A percentile compares a stretch with the other conserved stretches of the same genome.
Conservation (phyloP, 805 yeast genomes). For the Candida hungchunana region DNA sequence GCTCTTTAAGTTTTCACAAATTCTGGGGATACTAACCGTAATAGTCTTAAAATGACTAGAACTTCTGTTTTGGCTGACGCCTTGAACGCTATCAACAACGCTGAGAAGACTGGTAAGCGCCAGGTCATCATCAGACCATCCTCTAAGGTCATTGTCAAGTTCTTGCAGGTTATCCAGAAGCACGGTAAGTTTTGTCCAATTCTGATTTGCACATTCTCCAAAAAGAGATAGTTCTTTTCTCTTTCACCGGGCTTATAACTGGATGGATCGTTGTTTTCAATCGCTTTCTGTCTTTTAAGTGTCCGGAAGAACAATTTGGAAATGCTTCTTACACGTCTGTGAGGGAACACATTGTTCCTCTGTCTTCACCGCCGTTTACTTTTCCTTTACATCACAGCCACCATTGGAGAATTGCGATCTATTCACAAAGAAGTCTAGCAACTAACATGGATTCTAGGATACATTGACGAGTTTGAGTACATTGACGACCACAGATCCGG, state of each 20-base stretch:
- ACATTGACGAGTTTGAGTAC: slow-evolving; percentile 97
- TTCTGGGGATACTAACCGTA: slow-evolving; percentile 12
- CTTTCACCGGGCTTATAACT: slow-evolving; percentile 89
- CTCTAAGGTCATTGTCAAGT: slow-evolving; percentile 95
- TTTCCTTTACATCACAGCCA: slow-evolving; percentile 28
- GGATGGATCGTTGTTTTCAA: slow-evolving; percentile 87
- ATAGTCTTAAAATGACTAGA: slow-evolving; percentile 71
- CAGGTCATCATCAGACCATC: slow-evolving; percentile 98
- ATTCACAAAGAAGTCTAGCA: not conserved
- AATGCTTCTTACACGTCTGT: slow-evolving; percentile 34
- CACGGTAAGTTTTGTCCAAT: slow-evolving; percentile 69
- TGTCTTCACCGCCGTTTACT: slow-evolving; percentile 29
- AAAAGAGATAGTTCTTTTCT: not conserved
- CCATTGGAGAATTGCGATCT: not conserved
- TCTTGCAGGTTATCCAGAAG: slow-evolving; percentile 93
- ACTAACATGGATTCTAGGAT: slow-evolving; percentile 28
- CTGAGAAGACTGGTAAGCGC: slow-evolving; percentile 98
- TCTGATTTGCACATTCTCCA: not conserved
- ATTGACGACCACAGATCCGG: slow-evolving; percentile 99
- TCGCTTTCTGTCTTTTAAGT: slow-evolving; percentile 97
- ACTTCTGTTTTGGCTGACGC: slow-evolving; percentile 98
- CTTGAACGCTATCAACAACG: slow-evolving; percentile 95
- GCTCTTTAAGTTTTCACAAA: slow-evolving; percentile 26
- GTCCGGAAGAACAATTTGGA: slow-evolving; percentile 70
- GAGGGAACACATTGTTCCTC: slow-evolving; percentile 8